Evolutionary conservation across 257 asterid species (phyloP).

Genomic region (Petunia axillaris): DNA sequence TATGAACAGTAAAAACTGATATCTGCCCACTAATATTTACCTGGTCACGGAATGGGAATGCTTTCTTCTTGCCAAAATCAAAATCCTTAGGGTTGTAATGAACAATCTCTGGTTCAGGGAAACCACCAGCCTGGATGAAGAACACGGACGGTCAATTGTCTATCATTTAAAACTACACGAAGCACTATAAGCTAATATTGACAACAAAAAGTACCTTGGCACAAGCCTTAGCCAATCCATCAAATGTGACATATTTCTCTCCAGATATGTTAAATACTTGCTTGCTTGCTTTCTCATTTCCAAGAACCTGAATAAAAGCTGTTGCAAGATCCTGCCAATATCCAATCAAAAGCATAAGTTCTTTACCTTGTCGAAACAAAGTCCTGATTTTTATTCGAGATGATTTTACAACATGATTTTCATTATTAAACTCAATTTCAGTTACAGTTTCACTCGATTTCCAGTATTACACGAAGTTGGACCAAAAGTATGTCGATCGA

Average conservation of each 20-base stretch:
- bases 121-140: slow-evolving; percentile 80
- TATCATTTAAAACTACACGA: not conserved
- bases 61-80: slow-evolving; percentile 95
- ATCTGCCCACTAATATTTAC: slow-evolving; percentile 35
- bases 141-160: not conserved
- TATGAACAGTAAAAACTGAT: not conserved
- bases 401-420: not conserved
- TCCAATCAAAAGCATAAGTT: slow-evolving; percentile 1
- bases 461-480: not conserved
- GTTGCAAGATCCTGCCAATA: slow-evolving; percentile 77
- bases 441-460: not conserved
- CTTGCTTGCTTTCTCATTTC: slow-evolving; percentile 89
- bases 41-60: slow-evolving; percentile 97
- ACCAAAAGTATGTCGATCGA: not conserved
- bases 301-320: slow-evolving; percentile 85
- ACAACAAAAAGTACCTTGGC: slow-evolving; percentile 62
- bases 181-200: not conserved
- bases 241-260: slow-evolving; percentile 89
- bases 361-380: not conserved
- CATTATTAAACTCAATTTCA: not conserved
- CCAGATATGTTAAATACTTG: slow-evolving; percentile 94
- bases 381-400: not conserved
- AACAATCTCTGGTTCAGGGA: slow-evolving; percentile 94
- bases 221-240: slow-evolving; percentile 94
- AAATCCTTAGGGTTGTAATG: slow-evolving; percentile 97